A percentile compares a stretch with the other conserved stretches of the same genome.
These are phyloP conservation scores for Mortierella alpina DNA, from an alignment of 192 early-diverging fungal genomes.

Conservation along the genomic window DNA sequence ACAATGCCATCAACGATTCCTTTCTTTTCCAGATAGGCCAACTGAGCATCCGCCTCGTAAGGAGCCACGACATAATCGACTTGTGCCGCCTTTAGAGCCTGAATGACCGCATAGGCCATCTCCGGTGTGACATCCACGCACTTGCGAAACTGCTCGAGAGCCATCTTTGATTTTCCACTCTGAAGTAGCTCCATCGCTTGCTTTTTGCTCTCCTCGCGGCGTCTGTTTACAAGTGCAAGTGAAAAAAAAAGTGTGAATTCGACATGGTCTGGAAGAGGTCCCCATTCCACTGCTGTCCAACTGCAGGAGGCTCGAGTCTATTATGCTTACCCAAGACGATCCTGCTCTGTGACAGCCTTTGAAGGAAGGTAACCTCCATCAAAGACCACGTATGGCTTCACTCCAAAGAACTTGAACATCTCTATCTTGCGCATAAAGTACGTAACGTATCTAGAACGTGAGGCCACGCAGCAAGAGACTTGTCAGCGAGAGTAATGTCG, in stretches of 20 bases:
- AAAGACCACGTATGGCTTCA: slow-evolving; percentile 92
- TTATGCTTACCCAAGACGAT: slow-evolving; percentile 67
- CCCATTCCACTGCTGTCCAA: not conserved
- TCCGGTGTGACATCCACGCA: slow-evolving; percentile 85
- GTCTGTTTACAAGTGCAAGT: slow-evolving; percentile 38
- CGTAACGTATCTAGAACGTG: slow-evolving; percentile 75
- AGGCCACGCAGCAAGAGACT: not conserved
- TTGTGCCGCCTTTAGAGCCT: slow-evolving; percentile 69
- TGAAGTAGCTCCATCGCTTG: slow-evolving; percentile 67
- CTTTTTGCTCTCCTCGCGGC: slow-evolving; percentile 67
- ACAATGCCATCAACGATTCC: slow-evolving; percentile 82
- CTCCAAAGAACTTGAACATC: slow-evolving; percentile 76
- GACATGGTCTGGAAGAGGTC: not conserved
- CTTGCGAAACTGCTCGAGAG: slow-evolving; percentile 77
- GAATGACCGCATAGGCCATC: slow-evolving; percentile 85
- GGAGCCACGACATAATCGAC: slow-evolving; percentile 91
- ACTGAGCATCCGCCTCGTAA: slow-evolving; percentile 97
- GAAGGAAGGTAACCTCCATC: slow-evolving; percentile 92
- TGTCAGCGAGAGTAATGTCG: not conserved
- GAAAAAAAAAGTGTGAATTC: not conserved
- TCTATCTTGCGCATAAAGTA: slow-evolving; percentile 83
- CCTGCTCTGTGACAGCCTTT: slow-evolving; percentile 80
- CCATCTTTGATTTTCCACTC: slow-evolving; percentile 68
- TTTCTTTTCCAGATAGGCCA: slow-evolving; percentile 80
- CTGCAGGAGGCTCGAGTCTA: not conserved